Evolutionary conservation across 192 early-diverging fungal species (phyloP), one percentile per base, ranked within the genome.

Genomic region (Coemansia sp.): DNA sequence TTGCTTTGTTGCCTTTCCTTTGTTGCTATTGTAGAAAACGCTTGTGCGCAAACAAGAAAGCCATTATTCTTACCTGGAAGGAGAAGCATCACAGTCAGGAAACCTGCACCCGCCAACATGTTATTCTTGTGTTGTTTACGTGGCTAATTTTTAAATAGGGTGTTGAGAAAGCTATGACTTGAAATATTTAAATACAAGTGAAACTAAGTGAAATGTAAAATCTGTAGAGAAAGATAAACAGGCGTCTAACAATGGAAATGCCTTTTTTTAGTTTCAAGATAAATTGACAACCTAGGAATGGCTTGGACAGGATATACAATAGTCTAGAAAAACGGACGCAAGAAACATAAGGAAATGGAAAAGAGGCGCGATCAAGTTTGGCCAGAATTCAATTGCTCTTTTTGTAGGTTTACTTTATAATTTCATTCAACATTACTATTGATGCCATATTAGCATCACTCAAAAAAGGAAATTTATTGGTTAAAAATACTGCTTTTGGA

Each of bases 81-180:
- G 20, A 82, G 62, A 51, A 72, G 68, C 59, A 82, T 82, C 16
- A 82, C 79, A 17, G 79, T 76, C 51, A 82, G 51, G 42, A 71
- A 82, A 2, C 79, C 79, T 12, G 79, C 79, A 2, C 79, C 79
- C 11, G 79, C 74, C 48, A 82, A 63, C 79, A 82, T 82, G 40
- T 49, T 69, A 41, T 60, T 64, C 17, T 56, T 50, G 19, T 54
- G 20, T 25, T 57, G 32, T 42, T 72, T 51, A 32, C 11, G 16
- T 22, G 43, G 14, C 38, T 22, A 42, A n/a, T 54, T 56, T 45
- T 7, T 10, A 8, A 22, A 54, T 22, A 54, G 25, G 8, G 12
- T 25, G 14, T 8, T 9, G 19, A 25, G 25, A 25, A 7, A 25
- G 51, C 20, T 54, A 25, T 54, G 8, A 22, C 7, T 1, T 54